A percentile compares a stretch with the other conserved stretches of the same genome.
Conservation (phyloP, 164 flowering plant genomes). For the Liriodendron chinense region DNA sequence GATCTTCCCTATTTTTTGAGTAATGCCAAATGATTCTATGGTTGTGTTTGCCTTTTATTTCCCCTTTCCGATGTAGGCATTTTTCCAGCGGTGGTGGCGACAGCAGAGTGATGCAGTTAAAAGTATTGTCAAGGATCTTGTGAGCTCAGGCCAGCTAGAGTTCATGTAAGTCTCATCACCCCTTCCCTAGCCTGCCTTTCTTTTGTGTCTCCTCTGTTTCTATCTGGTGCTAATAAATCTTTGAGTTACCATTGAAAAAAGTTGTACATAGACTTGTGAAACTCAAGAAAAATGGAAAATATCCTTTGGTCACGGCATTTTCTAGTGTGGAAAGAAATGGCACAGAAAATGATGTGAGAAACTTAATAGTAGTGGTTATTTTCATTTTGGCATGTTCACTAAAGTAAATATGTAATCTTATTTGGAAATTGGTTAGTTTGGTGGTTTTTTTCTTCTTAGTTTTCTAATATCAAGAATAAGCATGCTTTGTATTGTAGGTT, state of each 20-base stretch:
- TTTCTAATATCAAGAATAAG: no score
- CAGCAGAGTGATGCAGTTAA: conserved; percentile 60
- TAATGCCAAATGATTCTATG: background rate
- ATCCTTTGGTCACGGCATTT: background rate
- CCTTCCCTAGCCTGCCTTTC: background rate
- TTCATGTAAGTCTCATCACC: conserved; percentile 49
- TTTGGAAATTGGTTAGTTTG: no score
- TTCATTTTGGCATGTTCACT: no score
- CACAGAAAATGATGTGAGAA: background rate
- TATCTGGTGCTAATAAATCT: background rate
- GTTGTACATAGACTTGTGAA: background rate
- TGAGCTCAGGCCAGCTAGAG: conserved; percentile 82
- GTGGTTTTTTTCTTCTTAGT: no score
- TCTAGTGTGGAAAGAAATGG: no score
- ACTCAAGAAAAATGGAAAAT: background rate
- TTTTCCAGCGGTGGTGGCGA: conserved; percentile 97
- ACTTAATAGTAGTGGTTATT: no score
- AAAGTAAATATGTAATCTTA: no score
- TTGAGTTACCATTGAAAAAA: background rate
- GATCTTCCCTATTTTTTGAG: background rate
- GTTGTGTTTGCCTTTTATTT: background rate
- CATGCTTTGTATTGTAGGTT: no score
- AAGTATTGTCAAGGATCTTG: conserved; percentile 53
- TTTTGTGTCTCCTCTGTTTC: background rate
- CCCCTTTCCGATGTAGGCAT: conserved; percentile 48